Evolutionary conservation across 2,329 filamentous ascomycete genomes (phyloP).

Genomic region (Talaromyces sp.): DNA sequence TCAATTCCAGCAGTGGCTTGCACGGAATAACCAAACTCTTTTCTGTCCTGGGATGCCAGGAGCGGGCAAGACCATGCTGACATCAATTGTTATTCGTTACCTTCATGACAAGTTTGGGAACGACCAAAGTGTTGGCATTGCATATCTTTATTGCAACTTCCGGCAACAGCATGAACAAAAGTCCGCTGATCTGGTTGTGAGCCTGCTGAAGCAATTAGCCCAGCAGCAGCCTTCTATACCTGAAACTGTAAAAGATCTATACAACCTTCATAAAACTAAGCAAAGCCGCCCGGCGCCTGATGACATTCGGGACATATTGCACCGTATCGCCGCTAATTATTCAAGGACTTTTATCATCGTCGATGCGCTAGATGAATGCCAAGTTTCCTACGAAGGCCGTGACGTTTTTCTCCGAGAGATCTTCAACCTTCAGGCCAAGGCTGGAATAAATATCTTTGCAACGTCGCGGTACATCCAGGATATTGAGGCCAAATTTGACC

Average conservation of each 20-base stretch:
- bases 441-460: too few relatives aligned
- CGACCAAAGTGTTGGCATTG: slow-evolving; percentile 1
- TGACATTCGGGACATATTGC: too few relatives aligned
- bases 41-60: slow-evolving; percentile 41
- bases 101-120: slow-evolving; percentile 24
- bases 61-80: slow-evolving; percentile 49
- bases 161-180: neutral
- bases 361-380: too few relatives aligned
- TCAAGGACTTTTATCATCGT: too few relatives aligned
- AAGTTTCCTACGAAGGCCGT: too few relatives aligned
- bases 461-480: too few relatives aligned
- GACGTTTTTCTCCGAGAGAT: too few relatives aligned
- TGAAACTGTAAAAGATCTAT: neutral
- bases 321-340: too few relatives aligned
- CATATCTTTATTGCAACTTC: slow-evolving; percentile 10
- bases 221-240: neutral
- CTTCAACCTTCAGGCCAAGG: too few relatives aligned
- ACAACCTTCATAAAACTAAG: neutral
- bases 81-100: slow-evolving; percentile 42
- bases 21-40: neutral
- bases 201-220: neutral
- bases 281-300: too few relatives aligned
- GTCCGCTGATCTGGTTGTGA: neutral
- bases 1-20: neutral
- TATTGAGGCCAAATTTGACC: too few relatives aligned